A percentile compares a stretch with the other conserved stretches of the same genome.
Evolutionary conservation across 306 rosid species (phyloP).

Genomic region (Vicia sativa): DNA sequence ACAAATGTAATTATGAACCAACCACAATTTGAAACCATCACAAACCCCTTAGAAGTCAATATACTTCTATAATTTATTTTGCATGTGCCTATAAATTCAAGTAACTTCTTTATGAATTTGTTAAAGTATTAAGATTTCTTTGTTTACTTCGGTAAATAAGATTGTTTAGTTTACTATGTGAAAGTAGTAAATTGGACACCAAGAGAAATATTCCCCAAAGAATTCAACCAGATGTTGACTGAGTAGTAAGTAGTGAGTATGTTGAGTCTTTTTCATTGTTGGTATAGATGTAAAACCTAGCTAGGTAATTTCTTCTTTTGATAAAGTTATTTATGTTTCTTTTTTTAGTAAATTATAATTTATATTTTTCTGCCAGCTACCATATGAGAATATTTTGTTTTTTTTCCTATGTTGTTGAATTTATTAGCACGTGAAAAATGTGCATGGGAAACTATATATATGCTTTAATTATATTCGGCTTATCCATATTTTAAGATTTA

Average conservation of each 20-base stretch:
- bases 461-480: slow-evolving; percentile 13
- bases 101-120: neutral
- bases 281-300: slow-evolving; percentile 34
- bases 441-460: slow-evolving; percentile 34
- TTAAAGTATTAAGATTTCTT: neutral
- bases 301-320: slow-evolving; percentile 26
- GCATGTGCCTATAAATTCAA: too few species aligned
- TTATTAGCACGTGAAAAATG: slow-evolving; percentile 42
- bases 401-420: neutral
- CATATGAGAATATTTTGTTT: slow-evolving; percentile 8
- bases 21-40: too few species aligned
- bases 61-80: too few species aligned
- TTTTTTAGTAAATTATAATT: neutral
- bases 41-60: too few species aligned
- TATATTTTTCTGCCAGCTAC: slow-evolving; percentile 11
- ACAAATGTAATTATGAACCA: too few species aligned
- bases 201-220: slow-evolving; percentile 2
- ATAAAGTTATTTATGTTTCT: slow-evolving; percentile 31
- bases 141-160: neutral
- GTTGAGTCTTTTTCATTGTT: slow-evolving; percentile 43
- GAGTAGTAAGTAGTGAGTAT: neutral
- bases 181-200: neutral
- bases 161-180: neutral
- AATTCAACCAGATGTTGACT: slow-evolving; percentile 28
- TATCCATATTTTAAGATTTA: neutral